These are phyloP conservation scores for Lipomyces oligophaga DNA, from an alignment of 805 yeast genomes.

Conservation along the genomic window DNA sequence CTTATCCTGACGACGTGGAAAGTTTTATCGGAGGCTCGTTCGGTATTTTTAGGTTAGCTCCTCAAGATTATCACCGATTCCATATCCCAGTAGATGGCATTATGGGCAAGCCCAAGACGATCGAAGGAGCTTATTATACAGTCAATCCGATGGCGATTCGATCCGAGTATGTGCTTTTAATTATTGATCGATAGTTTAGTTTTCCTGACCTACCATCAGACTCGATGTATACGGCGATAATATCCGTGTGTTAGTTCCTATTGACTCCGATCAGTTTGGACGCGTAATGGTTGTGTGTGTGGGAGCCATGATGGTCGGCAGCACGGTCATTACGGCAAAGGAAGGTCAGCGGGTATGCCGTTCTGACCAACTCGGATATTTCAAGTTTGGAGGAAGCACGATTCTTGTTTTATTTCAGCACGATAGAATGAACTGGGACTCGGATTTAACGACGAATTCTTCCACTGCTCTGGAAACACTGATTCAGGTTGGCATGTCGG, in stretches of 20 bases:
- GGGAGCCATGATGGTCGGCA: constrained; percentile 99
- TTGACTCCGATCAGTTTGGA: constrained; percentile 74
- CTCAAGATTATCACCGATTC: constrained; percentile 94
- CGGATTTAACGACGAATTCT: constrained; percentile 70
- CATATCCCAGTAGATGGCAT: constrained; percentile 81
- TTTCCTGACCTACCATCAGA: neutral
- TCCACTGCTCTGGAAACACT: constrained; percentile 70
- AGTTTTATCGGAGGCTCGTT: constrained; percentile 53
- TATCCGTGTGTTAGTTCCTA: constrained; percentile 71
- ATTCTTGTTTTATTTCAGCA: constrained; percentile 61
- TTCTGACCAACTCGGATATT: constrained; percentile 87
- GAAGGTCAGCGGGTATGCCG: constrained; percentile 56
- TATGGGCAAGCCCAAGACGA: constrained; percentile 59
- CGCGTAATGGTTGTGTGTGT: constrained; percentile 72
- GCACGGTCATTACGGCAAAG: constrained; percentile 66
- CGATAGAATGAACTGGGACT: constrained; percentile 51
- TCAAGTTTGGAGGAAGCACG: constrained; percentile 95
- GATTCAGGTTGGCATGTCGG: constrained; percentile 73
- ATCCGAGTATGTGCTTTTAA: constrained; percentile 43
- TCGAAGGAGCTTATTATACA: constrained; percentile 89
- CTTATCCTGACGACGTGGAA: constrained; percentile 39
- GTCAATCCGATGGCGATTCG: constrained; percentile 97
- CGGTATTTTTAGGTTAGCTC: constrained; percentile 85
- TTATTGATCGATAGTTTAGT: neutral
- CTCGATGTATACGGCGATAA: constrained; percentile 93